Conservation (phyloP, 768 basidiomycete genomes). For the Rhizopogon rudus region DNA sequence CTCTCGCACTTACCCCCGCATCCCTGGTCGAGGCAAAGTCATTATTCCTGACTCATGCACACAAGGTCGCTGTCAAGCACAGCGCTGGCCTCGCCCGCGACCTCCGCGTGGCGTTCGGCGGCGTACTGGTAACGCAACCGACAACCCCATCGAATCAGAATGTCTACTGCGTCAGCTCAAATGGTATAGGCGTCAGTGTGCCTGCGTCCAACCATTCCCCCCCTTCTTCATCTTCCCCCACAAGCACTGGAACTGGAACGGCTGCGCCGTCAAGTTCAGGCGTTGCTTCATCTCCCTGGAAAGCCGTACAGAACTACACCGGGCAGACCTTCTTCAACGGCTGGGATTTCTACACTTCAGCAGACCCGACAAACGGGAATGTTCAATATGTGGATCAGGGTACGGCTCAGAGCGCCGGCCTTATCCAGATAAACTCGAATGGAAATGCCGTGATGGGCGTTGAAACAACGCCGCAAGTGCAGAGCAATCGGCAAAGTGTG, state of each 20-base stretch:
- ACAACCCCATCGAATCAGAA: conserved; percentile 21
- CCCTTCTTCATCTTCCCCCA: conserved; percentile 18
- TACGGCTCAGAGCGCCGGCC: conserved; percentile 53
- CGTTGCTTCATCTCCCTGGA: conserved; percentile 48
- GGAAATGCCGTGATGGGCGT: conserved; percentile 87
- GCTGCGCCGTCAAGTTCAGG: conserved; percentile 15
- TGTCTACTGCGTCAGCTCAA: conserved; percentile 30
- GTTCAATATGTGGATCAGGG: conserved; percentile 63
- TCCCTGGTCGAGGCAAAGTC: conserved; percentile 17
- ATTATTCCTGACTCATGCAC: conserved; percentile 39
- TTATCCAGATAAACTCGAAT: conserved; percentile 60
- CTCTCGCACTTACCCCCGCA: conserved; percentile 25
- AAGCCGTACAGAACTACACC: conserved; percentile 50
- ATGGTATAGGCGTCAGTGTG: conserved; percentile 16
- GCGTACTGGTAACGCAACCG: conserved; percentile 43
- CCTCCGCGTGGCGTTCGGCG: conserved; percentile 59
- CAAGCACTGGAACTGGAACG: conserved; percentile 4
- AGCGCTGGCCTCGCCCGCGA: conserved; percentile 64
- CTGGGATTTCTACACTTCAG: conserved; percentile 64
- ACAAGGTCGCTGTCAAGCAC: conserved; percentile 49
- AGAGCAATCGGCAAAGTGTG: conserved; percentile 67
- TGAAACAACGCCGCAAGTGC: conserved; percentile 73
- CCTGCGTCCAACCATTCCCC: conserved; percentile 8
- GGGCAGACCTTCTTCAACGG: conserved; percentile 78
- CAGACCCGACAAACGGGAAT: conserved; percentile 75